Conservation (phyloP, 2,329 filamentous ascomycete species). For the Penicillium sp. region DNA sequence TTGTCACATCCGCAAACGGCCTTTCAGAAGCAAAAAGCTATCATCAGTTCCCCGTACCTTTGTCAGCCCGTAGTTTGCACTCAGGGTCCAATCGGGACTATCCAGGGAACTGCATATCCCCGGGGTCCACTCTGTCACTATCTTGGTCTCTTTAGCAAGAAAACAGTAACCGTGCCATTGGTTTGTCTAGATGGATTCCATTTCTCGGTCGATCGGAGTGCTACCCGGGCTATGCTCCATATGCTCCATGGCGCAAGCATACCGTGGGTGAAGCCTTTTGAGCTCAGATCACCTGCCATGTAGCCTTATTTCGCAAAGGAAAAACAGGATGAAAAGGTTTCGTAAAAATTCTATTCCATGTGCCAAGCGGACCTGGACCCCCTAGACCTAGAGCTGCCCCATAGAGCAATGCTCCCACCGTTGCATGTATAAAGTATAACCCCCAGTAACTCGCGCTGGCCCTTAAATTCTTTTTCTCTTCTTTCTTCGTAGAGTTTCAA, state of each 20-base stretch:
- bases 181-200: neutral
- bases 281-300: neutral
- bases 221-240: constrained; percentile 3
- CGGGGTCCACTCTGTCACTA: neutral
- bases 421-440: constrained; percentile 21
- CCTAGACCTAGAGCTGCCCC: constrained; percentile 3
- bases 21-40: constrained; percentile 1
- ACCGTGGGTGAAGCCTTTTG: neutral
- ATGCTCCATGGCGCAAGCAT: neutral
- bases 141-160: neutral
- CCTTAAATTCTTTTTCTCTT: neutral
- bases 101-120: neutral
- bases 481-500: constrained; percentile 9
- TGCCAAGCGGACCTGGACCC: constrained; percentile 6
- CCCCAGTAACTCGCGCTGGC: constrained; percentile 3
- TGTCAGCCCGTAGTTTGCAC: neutral
- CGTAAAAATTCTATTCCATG: neutral
- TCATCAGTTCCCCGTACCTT: constrained; percentile 4
- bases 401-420: constrained; percentile 1
- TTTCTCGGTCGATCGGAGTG: constrained; percentile 5
- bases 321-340: constrained; percentile 10
- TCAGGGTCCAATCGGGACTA: neutral
- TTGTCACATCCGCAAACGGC: constrained; percentile 19
- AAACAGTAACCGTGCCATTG: constrained; percentile 22
- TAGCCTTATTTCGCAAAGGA: neutral